A percentile compares a stretch with the other conserved stretches of the same genome.
phyloP scores from a whole-genome alignment of 805 yeast species.

The Wickerhamomyces chambardii region DNA sequence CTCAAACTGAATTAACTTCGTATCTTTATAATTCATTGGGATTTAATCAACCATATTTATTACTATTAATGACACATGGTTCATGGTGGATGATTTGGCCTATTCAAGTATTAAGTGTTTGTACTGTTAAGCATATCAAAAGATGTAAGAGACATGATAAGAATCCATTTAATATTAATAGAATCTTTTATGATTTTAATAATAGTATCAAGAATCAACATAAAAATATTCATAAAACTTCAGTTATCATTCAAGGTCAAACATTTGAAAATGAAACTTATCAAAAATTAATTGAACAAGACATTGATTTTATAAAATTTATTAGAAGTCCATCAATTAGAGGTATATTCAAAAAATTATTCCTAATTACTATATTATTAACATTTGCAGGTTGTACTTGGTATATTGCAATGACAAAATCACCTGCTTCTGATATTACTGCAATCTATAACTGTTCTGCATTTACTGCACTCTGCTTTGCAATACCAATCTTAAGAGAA shows the following conservation, averaged over 20 bases:
- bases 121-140: slow-evolving; percentile 32
- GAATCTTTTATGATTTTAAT: slow-evolving; percentile 15
- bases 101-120: slow-evolving; percentile 43
- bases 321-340: slow-evolving; percentile 6
- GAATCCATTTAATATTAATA: slow-evolving; percentile 7
- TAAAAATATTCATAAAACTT: slow-evolving; percentile 27
- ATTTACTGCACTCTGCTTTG: slow-evolving; percentile 79
- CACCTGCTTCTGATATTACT: slow-evolving; percentile 80
- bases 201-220: slow-evolving; percentile 34
- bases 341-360: slow-evolving; percentile 35
- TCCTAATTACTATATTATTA: slow-evolving; percentile 43
- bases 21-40: slow-evolving; percentile 46
- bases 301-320: slow-evolving; percentile 6
- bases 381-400: slow-evolving; percentile 76
- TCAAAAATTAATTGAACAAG: slow-evolving; percentile 3
- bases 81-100: slow-evolving; percentile 75
- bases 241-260: slow-evolving; percentile 7
- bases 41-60: slow-evolving; percentile 62
- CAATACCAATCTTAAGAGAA: slow-evolving; percentile 67
- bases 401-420: slow-evolving; percentile 76
- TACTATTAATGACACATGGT: slow-evolving; percentile 66
- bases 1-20: slow-evolving; percentile 75
- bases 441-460: slow-evolving; percentile 90
- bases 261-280: background rate
- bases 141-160: slow-evolving; percentile 12